Conservation (phyloP, 306 rosid genomes). For the Pyrus pyrifolia region DNA sequence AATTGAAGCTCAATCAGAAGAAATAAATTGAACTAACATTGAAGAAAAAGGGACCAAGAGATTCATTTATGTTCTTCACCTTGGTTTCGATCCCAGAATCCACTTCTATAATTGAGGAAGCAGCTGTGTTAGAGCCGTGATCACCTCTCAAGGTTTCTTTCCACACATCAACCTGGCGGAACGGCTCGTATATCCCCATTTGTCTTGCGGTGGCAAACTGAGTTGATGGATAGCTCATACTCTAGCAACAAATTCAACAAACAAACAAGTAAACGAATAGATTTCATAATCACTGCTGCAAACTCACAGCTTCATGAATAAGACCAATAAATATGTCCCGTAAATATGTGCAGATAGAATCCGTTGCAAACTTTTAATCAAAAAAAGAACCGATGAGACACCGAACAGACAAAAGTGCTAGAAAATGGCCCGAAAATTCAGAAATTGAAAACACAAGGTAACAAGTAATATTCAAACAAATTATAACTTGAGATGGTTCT, state of each 20-base stretch:
- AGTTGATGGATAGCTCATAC: slow-evolving; percentile 61
- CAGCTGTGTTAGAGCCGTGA: slow-evolving; percentile 26
- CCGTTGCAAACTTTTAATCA: neutral
- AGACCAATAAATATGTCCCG: neutral
- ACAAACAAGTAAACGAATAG: neutral
- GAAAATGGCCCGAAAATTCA: neutral
- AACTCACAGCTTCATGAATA: neutral
- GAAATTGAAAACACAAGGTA: neutral
- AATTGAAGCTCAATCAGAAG: neutral
- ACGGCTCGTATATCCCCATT: slow-evolving; percentile 79
- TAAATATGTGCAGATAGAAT: neutral
- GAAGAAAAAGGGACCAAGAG: neutral
- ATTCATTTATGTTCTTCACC: slow-evolving; percentile 26
- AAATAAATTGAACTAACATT: neutral
- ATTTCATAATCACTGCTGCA: neutral
- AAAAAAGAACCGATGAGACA: neutral
- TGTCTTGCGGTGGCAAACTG: slow-evolving; percentile 39
- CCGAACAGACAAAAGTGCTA: neutral
- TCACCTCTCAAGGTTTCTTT: slow-evolving; percentile 49
- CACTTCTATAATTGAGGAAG: slow-evolving; percentile 42
- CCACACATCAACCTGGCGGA: slow-evolving; percentile 74
- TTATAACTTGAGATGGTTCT: neutral
- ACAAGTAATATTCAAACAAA: neutral
- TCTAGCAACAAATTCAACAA: slow-evolving; percentile 13
- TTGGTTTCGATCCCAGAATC: slow-evolving; percentile 40